Conservation (phyloP, 768 basidiomycete species). For the Tricholoma terreum region DNA sequence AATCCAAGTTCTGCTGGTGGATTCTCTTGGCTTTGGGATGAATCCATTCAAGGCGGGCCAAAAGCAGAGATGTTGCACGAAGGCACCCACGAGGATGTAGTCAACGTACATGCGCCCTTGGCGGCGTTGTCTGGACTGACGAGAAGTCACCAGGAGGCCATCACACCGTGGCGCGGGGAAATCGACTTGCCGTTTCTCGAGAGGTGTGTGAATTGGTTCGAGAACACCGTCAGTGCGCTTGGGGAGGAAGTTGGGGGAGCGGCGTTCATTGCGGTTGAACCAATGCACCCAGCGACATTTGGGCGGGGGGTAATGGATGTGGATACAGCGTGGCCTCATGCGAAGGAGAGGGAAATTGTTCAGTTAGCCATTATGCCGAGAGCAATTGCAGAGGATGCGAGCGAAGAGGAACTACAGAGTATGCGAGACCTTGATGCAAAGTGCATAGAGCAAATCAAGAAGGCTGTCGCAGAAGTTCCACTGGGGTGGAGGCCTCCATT, state of each 20-base stretch:
- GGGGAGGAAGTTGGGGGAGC: neutral
- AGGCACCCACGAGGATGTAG: conserved; percentile 1
- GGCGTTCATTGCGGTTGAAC: neutral
- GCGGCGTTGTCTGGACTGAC: neutral
- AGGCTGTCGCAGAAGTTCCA: neutral
- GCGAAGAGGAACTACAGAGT: neutral
- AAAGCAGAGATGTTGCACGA: neutral
- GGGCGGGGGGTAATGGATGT: neutral
- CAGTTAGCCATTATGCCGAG: neutral
- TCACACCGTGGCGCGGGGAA: neutral
- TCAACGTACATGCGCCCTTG: neutral
- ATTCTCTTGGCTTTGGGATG: neutral
- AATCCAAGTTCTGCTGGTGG: neutral
- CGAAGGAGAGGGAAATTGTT: neutral
- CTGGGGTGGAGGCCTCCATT: neutral
- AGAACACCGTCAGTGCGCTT: neutral
- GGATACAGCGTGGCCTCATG: neutral
- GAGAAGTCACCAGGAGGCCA: neutral
- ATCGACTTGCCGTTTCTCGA: neutral
- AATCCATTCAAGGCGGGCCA: neutral
- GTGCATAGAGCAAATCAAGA: neutral
- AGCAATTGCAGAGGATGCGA: neutral
- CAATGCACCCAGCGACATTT: neutral
- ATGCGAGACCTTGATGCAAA: neutral
- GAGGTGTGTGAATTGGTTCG: neutral